These are phyloP conservation scores for Plasmodium reichenowi DNA, from an alignment of 169 alveolate genomes.

Conservation along the genomic window DNA sequence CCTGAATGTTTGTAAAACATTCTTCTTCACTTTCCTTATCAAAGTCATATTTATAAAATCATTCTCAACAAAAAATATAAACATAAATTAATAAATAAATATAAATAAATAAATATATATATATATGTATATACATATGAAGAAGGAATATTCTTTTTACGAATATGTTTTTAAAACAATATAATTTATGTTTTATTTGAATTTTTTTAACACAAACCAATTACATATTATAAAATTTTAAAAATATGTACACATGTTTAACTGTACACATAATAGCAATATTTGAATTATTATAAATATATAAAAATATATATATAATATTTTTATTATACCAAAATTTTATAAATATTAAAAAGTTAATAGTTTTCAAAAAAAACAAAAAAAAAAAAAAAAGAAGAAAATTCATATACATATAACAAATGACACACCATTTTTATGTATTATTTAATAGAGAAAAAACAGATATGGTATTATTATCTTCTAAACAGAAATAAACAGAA, in stretches of 20 bases:
- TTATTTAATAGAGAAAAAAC: constrained; percentile 24
- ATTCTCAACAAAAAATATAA: background rate
- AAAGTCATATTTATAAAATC: constrained; percentile 28
- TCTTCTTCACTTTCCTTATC: constrained; percentile 53
- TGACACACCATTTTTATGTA: background rate
- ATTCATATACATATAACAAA: background rate
- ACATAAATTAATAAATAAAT: background rate
- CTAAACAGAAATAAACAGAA: constrained; percentile 50
- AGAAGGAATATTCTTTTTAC: too few relatives aligned
- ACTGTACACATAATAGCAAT: too few relatives aligned
- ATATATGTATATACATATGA: too few relatives aligned
- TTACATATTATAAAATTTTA: too few relatives aligned
- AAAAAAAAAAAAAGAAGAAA: background rate
- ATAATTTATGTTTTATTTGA: too few relatives aligned
- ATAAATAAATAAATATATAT: background rate
- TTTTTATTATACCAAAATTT: too few relatives aligned
- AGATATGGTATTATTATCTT: constrained; percentile 59
- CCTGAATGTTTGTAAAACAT: constrained; percentile 69
- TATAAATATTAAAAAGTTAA: background rate
- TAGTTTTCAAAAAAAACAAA: background rate
- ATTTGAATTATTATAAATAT: too few relatives aligned
- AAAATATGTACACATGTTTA: too few relatives aligned
- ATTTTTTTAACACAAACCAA: too few relatives aligned
- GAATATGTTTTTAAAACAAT: too few relatives aligned
- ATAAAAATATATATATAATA: too few relatives aligned